Conservation (phyloP, 1,139 yeast genomes). For the Geotrichum klebahnii region DNA sequence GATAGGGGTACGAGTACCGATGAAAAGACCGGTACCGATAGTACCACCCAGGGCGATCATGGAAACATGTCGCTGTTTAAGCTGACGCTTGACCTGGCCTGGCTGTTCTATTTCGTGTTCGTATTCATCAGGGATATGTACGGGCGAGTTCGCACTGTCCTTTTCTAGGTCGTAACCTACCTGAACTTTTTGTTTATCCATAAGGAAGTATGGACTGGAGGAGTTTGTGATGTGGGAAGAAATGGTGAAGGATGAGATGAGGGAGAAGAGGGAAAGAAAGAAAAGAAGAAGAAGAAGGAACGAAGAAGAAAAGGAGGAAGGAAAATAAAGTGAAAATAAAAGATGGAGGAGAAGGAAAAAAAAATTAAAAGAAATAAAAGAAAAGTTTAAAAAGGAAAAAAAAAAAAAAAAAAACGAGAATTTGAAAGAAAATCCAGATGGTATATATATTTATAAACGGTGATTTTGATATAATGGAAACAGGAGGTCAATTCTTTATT, state of each 20-base stretch:
- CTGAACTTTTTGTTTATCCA: conserved; percentile 7
- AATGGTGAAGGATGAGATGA: neutral
- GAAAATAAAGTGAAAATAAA: neutral
- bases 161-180: conserved; percentile 7
- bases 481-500: too few species aligned
- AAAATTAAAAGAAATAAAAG: neutral
- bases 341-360: neutral
- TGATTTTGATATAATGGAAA: neutral
- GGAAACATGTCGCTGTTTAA: conserved; percentile 45
- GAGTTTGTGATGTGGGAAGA: too few species aligned
- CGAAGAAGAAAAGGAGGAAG: conserved; percentile 1
- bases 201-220: too few species aligned
- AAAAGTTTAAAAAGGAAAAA: neutral
- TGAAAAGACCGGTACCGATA: conserved; percentile 56
- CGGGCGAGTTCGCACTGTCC: neutral
- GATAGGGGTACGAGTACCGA: conserved; percentile 53
- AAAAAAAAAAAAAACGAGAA: neutral
- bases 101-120: conserved; percentile 6
- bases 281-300: neutral
- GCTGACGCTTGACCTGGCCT: conserved; percentile 18
- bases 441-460: neutral
- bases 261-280: neutral
- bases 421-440: neutral
- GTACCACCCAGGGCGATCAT: conserved; percentile 41
- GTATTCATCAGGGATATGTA: neutral